A percentile compares a stretch with the other conserved stretches of the same genome.
Evolutionary conservation across 2,329 filamentous ascomycete genomes (phyloP).

Genomic region (Phialophora verrucosa): DNA sequence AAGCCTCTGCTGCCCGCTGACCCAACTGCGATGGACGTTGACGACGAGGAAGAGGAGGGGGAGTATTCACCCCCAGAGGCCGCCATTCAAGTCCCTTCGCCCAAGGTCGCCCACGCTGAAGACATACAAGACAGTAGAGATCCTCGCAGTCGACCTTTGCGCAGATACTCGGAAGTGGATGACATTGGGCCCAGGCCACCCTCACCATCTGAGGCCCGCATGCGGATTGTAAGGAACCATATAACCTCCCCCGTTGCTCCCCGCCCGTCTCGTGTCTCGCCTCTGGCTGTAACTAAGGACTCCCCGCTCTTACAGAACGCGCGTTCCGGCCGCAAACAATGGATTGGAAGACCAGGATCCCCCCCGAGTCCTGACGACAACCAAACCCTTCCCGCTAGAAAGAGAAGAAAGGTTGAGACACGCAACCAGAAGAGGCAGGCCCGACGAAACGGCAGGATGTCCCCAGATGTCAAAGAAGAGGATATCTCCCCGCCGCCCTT

Average conservation of each 20-base stretch:
- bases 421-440: slow-evolving; percentile 35
- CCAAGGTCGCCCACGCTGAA: slow-evolving; percentile 22
- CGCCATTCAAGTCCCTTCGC: slow-evolving; percentile 44
- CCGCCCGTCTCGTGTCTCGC: slow-evolving; percentile 72
- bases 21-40: slow-evolving; percentile 34
- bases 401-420: slow-evolving; percentile 58
- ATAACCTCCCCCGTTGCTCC: slow-evolving; percentile 76
- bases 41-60: slow-evolving; percentile 51
- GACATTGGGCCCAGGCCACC: slow-evolving; percentile 34
- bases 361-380: slow-evolving; percentile 39
- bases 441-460: slow-evolving; percentile 42
- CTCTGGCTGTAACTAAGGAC: slow-evolving; percentile 60
- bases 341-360: slow-evolving; percentile 51
- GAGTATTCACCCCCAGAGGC: slow-evolving; percentile 57
- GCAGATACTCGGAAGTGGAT: slow-evolving; percentile 39
- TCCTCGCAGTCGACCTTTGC: slow-evolving; percentile 37
- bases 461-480: slow-evolving; percentile 64
- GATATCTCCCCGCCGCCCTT: slow-evolving; percentile 67
- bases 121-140: slow-evolving; percentile 36
- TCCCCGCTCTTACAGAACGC: slow-evolving; percentile 61
- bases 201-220: slow-evolving; percentile 46
- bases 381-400: slow-evolving; percentile 55
- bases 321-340: slow-evolving; percentile 48
- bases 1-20: slow-evolving; percentile 14
- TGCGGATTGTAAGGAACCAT: slow-evolving; percentile 73